Evolutionary conservation across 495 filamentous ascomycete species (phyloP).

Genomic region (Lentithecium fluviatile): DNA sequence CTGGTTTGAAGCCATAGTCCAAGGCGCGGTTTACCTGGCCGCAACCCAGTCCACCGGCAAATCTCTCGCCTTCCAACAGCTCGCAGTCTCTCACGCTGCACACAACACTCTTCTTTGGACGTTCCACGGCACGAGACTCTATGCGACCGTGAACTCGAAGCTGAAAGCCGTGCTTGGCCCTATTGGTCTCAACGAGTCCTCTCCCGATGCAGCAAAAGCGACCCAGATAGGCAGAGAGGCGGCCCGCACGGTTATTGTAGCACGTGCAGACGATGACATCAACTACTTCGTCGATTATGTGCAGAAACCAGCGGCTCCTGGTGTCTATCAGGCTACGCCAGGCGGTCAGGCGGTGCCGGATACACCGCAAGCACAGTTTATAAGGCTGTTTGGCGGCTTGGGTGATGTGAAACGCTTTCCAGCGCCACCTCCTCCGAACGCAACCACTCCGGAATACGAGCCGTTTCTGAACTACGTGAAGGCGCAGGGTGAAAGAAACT

Average conservation of each 20-base stretch:
- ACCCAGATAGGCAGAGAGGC: slow-evolving; percentile 35
- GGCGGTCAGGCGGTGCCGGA: slow-evolving; percentile 39
- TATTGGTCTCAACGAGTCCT: slow-evolving; percentile 39
- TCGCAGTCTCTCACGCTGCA: slow-evolving; percentile 46
- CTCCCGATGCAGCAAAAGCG: slow-evolving; percentile 34
- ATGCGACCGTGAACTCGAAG: slow-evolving; percentile 33
- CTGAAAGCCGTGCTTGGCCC: slow-evolving; percentile 36
- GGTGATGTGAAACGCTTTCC: slow-evolving; percentile 38
- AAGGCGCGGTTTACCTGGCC: slow-evolving; percentile 41
- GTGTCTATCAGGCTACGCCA: slow-evolving; percentile 39
- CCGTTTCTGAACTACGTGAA: slow-evolving; percentile 4
- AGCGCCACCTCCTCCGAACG: background rate
- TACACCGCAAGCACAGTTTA: slow-evolving; percentile 38
- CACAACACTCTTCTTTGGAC: slow-evolving; percentile 42
- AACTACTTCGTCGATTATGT: no score
- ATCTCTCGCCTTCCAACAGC: slow-evolving; percentile 41
- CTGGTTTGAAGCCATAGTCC: slow-evolving; percentile 41
- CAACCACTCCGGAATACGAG: background rate
- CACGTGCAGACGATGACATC: slow-evolving; percentile 38
- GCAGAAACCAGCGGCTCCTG: slow-evolving; percentile 13
- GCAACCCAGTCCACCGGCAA: slow-evolving; percentile 36
- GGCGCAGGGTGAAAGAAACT: slow-evolving; percentile 8
- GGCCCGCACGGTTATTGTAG: slow-evolving; percentile 34
- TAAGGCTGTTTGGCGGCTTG: slow-evolving; percentile 36
- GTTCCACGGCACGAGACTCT: slow-evolving; percentile 44